phyloP scores from a whole-genome alignment of 805 yeast species.

The Ogataea glucozyma region DNA sequence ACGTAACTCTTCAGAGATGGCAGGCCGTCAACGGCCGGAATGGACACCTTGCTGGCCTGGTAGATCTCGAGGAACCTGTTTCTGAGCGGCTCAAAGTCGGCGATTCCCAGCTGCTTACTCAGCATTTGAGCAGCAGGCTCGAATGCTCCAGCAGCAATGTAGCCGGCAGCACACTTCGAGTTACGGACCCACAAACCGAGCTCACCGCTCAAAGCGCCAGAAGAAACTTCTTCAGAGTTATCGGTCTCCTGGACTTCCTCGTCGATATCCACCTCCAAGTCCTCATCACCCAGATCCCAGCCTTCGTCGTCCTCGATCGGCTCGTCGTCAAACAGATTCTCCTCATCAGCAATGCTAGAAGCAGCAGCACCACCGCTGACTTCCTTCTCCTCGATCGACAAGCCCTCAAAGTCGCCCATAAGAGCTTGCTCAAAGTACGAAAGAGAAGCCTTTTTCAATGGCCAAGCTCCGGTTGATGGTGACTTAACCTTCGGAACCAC shows the following conservation, averaged over 20 bases:
- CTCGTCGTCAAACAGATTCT: constrained; percentile 45
- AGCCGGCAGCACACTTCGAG: constrained; percentile 86
- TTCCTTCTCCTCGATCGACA: constrained; percentile 47
- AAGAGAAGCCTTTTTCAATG: constrained; percentile 66
- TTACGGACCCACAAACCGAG: constrained; percentile 81
- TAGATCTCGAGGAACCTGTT: constrained; percentile 81
- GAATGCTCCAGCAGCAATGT: constrained; percentile 94
- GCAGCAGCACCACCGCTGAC: constrained; percentile 9
- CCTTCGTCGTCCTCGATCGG: constrained; percentile 65
- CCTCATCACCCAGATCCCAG: constrained; percentile 84
- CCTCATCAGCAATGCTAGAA: constrained; percentile 36
- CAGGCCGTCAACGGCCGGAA: constrained; percentile 73
- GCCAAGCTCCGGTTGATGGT: constrained; percentile 66
- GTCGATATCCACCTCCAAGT: constrained; percentile 57
- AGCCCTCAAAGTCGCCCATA: constrained; percentile 71
- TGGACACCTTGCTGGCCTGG: constrained; percentile 71
- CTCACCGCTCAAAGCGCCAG: constrained; percentile 53
- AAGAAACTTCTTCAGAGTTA: constrained; percentile 31
- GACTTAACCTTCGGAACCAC: constrained; percentile 50
- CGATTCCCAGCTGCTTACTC: constrained; percentile 85
- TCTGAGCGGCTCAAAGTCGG: constrained; percentile 84
- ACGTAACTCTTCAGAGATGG: constrained; percentile 70
- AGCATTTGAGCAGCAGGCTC: constrained; percentile 94
- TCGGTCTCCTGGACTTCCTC: constrained; percentile 42
- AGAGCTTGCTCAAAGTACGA: constrained; percentile 87